Evolutionary conservation across 1,139 yeast species (phyloP).

Genomic region (Taphrina pruni): DNA sequence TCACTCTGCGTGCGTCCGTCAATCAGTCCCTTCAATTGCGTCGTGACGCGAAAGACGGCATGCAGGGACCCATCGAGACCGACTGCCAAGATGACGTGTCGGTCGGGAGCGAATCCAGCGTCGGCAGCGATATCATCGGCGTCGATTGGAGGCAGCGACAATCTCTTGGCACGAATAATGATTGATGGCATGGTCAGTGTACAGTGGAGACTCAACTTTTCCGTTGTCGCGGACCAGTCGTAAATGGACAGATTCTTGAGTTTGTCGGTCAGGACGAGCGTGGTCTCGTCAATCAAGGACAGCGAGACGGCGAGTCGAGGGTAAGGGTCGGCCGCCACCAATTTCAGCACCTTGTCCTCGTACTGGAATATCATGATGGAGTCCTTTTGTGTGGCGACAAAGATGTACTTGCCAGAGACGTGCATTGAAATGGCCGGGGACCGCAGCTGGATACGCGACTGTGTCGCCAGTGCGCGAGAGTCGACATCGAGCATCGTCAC

Average conservation of each 20-base stretch:
- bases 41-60: neutral
- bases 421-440: conserved; percentile 15
- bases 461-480: conserved; percentile 7
- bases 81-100: conserved; percentile 19
- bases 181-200: conserved; percentile 10
- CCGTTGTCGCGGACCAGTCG: conserved; percentile 6
- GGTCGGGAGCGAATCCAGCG: neutral
- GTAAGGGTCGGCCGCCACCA: conserved; percentile 17
- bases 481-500: conserved; percentile 18
- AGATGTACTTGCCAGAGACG: conserved; percentile 1
- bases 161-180: neutral
- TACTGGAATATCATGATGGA: conserved; percentile 11
- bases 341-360: neutral
- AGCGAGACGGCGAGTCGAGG: conserved; percentile 18
- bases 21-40: neutral
- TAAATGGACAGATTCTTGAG: conserved; percentile 2
- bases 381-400: conserved; percentile 27
- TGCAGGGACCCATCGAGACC: conserved; percentile 24
- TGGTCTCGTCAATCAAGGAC: neutral
- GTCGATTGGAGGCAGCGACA: neutral
- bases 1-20: neutral
- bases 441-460: neutral
- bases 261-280: conserved; percentile 20
- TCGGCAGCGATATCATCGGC: neutral
- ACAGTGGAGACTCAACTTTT: neutral